Conservation (phyloP, 2,329 filamentous ascomycete species). For the Epichloe aotearoae region DNA sequence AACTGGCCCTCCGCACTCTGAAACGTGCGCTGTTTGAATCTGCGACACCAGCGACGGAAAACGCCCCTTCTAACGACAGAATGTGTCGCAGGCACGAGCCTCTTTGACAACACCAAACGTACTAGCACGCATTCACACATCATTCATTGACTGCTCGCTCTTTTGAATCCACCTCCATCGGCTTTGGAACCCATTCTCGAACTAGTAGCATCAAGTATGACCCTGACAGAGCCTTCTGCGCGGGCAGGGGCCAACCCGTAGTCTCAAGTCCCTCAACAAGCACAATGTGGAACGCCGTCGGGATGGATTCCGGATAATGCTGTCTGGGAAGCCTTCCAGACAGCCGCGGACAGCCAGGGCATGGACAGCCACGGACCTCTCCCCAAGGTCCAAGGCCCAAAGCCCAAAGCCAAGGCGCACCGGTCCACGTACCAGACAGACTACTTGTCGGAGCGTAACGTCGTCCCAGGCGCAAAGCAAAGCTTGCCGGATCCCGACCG, state of each 20-base stretch:
- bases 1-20: neutral
- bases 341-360: conserved; percentile 1
- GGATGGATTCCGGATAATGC: neutral
- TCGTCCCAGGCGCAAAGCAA: neutral
- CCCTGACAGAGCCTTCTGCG: neutral
- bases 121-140: neutral
- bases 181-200: too few relatives aligned
- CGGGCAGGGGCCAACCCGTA: neutral
- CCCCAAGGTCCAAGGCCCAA: neutral
- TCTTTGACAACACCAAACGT: neutral
- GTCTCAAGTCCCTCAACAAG: neutral
- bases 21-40: conserved; percentile 1
- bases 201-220: too few relatives aligned
- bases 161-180: too few relatives aligned
- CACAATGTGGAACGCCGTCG: neutral
- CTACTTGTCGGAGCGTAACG: neutral
- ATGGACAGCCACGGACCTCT: conserved; percentile 3
- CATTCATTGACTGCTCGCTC: too few relatives aligned
- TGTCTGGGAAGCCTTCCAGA: neutral
- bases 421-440: conserved; percentile 1
- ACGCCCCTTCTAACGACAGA: neutral
- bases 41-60: neutral
- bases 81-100: neutral
- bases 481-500: neutral
- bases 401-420: neutral